Percentiles rank a stretch among this genome's conserved stretches.
These are phyloP conservation scores for Tetrahymena thermophila DNA, from an alignment of 73 alveolate genomes.

Conservation along the genomic window DNA sequence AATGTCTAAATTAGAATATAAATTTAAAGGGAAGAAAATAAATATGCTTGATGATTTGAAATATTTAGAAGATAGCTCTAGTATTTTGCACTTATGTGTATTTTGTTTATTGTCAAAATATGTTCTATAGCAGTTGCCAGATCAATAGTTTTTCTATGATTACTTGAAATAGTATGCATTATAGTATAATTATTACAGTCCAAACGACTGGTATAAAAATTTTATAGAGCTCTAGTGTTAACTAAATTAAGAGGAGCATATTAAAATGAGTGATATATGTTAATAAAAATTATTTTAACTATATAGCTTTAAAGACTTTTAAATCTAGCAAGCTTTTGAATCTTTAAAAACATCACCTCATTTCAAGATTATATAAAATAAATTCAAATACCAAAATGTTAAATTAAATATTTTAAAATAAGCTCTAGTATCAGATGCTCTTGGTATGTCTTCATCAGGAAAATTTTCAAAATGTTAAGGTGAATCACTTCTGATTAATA, in stretches of 20 bases:
- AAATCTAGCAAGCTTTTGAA: background rate
- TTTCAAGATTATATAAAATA: background rate
- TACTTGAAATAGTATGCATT: background rate
- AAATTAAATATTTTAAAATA: background rate
- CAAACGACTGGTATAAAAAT: background rate
- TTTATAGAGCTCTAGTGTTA: background rate
- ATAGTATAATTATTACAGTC: background rate
- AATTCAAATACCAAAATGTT: background rate
- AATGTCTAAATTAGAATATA: background rate
- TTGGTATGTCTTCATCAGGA: background rate
- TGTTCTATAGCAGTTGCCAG: background rate
- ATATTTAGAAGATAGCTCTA: background rate
- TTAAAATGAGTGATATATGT: background rate
- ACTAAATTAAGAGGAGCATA: background rate
- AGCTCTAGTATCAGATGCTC: background rate
- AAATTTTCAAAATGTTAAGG: too few species aligned
- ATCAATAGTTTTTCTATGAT: background rate
- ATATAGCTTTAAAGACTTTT: background rate
- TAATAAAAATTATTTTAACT: background rate
- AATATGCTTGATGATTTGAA: background rate
- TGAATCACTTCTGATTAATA: too few species aligned
- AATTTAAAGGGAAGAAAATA: background rate
- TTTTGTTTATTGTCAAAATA: background rate
- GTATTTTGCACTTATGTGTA: background rate
- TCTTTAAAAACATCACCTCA: background rate